Base-by-base conservation (phyloP, 2,329 filamentous ascomycete genomes). In the Rutstroemia sp. region DNA sequence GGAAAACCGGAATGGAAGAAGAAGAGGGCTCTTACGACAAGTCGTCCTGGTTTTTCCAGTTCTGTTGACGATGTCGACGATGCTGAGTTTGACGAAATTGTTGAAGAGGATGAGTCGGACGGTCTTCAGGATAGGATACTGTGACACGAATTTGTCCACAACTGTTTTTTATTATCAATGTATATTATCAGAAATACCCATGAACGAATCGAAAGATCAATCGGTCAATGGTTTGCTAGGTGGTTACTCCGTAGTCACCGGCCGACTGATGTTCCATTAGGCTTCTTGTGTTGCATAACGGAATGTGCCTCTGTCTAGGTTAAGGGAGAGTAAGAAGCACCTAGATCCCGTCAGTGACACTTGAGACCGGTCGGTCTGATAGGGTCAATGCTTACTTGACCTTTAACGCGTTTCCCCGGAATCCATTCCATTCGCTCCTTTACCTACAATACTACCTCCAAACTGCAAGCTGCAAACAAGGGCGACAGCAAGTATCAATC, bases 1-100 rank as follows among this genome's bases (percentile, higher is more conserved):
- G 66, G 66, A 10, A 66, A 63, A 48, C 66, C 63, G 6, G 62
- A 63, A 25, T 63, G 60, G 61, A 56, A 55, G 46, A 58, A 58
- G 47, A 42, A 39, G 37, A 49, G 34, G 49, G 9, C 61, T 2
- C 41, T 65, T 18, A 65, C 62, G 12, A 64, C 61, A 19, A 53
- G 59, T 9, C 59, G 60, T 34, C 49, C 61, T 25, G 53, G 46
- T 18, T 48, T 52, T 10, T 42, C 18, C 23, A 50, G 59, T 45
- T 9, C 30, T 34, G 30, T 34, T 4, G 30, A 10, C 12, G 30
- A 39, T 41, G 41, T 54, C 27, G 19, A 39, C 16, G 45, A 25
- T 49, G 45, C 38, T 8, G 14, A 42, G 39, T 18, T 18, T 42
- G 19, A 14, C 5, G n/a, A 12, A 42, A 42, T 6, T 42, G 19